phyloP scores from a whole-genome alignment of 306 rosid genomes.

The Acacia acuminata region DNA sequence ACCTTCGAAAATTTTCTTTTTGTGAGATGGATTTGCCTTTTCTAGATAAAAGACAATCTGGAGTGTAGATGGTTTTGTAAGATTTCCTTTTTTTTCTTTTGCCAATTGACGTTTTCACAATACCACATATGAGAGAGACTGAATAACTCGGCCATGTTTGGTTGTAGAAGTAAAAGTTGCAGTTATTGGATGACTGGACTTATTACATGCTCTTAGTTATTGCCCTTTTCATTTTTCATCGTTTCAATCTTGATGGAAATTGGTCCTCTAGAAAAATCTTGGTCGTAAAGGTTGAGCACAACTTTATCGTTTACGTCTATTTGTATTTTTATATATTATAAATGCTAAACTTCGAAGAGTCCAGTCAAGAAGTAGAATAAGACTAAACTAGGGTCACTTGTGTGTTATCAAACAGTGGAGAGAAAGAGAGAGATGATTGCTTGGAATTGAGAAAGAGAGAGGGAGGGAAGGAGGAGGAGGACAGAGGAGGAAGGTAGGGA shows the following conservation, averaged over 20 bases:
- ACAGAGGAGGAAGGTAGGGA: too few relatives aligned
- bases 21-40: not conserved
- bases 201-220: not conserved
- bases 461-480: too few relatives aligned
- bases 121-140: not conserved
- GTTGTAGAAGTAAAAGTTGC: conserved; percentile 27
- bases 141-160: conserved; percentile 29
- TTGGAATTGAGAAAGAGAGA: too few relatives aligned
- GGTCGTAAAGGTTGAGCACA: conserved; percentile 16
- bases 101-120: conserved; percentile 23
- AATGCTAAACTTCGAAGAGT: conserved; percentile 14
- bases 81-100: not conserved
- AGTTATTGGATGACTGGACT: conserved; percentile 18
- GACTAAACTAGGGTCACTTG: not conserved
- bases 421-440: too few relatives aligned
- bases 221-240: not conserved
- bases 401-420: not conserved
- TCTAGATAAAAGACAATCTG: not conserved
- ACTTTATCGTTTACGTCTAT: conserved; percentile 15
- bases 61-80: conserved; percentile 9
- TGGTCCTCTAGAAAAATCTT: not conserved
- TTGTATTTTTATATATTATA: conserved; percentile 29
- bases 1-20: not conserved
- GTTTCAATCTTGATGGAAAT: not conserved
- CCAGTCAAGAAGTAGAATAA: not conserved